Conservation (phyloP, 345 rosid species). For the Eucalyptus tenuipes region DNA sequence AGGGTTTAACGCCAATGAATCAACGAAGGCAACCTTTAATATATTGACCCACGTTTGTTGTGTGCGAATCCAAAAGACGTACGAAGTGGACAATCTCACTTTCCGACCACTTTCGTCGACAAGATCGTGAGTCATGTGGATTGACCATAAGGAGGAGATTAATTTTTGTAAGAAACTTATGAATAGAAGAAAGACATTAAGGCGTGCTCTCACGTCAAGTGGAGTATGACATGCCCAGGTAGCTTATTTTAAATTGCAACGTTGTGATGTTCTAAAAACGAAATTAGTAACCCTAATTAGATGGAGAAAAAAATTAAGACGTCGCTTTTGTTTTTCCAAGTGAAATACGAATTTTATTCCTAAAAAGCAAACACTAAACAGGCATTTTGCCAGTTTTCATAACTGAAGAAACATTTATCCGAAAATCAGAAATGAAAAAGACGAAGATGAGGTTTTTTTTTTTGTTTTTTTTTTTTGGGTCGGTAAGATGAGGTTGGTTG, state of each 20-base stretch:
- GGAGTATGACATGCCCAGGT: neutral
- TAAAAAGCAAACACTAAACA: neutral
- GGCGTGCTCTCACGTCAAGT: neutral
- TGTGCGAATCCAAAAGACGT: neutral
- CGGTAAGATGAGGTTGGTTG: neutral
- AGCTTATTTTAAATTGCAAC: neutral
- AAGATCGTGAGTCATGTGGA: neutral
- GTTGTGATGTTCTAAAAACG: neutral
- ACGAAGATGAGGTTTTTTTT: neutral
- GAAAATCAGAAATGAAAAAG: neutral
- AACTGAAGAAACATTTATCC: neutral
- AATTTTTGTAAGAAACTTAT: neutral
- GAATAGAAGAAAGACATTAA: neutral
- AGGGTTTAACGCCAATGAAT: neutral
- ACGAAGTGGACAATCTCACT: neutral
- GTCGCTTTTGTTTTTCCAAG: neutral
- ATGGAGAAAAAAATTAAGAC: neutral
- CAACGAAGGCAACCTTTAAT: neutral
- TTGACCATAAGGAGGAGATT: neutral
- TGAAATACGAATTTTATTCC: neutral
- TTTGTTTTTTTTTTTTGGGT: fast-evolving
- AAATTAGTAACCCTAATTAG: neutral
- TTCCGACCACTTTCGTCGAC: neutral
- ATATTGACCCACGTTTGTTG: neutral
- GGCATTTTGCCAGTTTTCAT: neutral